These are phyloP conservation scores for Ceriops decandra DNA, from an alignment of 345 rosid genomes.

Conservation along the genomic window DNA sequence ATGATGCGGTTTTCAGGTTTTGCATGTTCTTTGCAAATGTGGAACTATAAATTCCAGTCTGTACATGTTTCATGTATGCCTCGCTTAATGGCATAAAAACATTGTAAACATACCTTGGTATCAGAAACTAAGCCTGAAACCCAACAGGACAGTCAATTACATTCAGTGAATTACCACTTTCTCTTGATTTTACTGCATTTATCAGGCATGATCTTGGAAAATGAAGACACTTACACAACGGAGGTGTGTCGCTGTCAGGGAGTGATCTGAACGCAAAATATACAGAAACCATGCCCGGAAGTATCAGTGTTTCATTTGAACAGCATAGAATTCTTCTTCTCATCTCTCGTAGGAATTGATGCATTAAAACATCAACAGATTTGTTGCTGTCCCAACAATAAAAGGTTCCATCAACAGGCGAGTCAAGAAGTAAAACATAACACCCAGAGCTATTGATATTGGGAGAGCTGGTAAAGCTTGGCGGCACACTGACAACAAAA, in stretches of 20 bases:
- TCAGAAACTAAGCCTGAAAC: neutral
- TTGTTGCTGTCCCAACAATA: constrained; percentile 73
- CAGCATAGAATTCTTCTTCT: neutral
- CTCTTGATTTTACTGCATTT: neutral
- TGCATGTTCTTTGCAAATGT: too few relatives aligned
- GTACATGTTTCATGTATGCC: neutral
- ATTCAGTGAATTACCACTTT: neutral
- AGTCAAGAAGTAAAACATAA: constrained; percentile 87
- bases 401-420: constrained; percentile 90
- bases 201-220: neutral
- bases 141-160: neutral
- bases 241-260: neutral
- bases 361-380: constrained; percentile 69
- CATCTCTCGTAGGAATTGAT: neutral
- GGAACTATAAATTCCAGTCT: too few relatives aligned
- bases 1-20: too few relatives aligned
- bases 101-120: neutral
- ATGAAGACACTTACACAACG: neutral
- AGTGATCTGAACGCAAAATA: neutral
- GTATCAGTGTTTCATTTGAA: neutral
- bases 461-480: constrained; percentile 96
- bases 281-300: neutral
- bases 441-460: constrained; percentile 78
- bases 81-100: neutral
- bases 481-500: constrained; percentile 72